Percentiles rank a stretch among this genome's conserved stretches.
Conservation (phyloP, 495 filamentous ascomycete genomes). For the Hypoxylon crocopeplum region DNA sequence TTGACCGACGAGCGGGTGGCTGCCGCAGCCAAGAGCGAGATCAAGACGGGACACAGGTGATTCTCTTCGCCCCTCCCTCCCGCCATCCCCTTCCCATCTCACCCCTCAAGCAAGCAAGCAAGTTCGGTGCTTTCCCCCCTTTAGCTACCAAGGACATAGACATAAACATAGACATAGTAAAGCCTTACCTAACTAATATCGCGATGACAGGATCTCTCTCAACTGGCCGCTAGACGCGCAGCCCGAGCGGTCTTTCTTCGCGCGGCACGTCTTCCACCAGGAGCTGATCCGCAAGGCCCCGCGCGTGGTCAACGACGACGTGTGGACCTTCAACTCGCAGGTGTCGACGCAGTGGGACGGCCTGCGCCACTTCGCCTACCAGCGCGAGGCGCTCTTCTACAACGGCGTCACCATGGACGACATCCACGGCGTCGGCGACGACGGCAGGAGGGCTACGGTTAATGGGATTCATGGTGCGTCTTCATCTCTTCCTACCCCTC, state of each 20-base stretch:
- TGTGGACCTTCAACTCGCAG: conserved; percentile 69
- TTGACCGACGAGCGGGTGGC: conserved; percentile 53
- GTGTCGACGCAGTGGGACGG: conserved; percentile 54
- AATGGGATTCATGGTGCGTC: conserved; percentile 59
- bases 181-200: not conserved
- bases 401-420: conserved; percentile 66
- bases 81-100: not conserved
- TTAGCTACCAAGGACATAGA: too few species aligned
- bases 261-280: conserved; percentile 49
- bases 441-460: conserved; percentile 44
- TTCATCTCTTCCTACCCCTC: not conserved
- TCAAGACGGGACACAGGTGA: conserved; percentile 55
- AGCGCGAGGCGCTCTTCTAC: conserved; percentile 62
- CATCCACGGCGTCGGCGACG: conserved; percentile 51
- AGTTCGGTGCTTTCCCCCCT: too few species aligned
- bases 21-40: conserved; percentile 55
- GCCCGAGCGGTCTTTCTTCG: conserved; percentile 44
- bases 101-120: too few species aligned
- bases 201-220: conserved; percentile 47
- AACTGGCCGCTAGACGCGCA: conserved; percentile 56
- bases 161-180: too few species aligned
- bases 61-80: not conserved
- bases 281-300: conserved; percentile 46
- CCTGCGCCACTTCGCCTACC: conserved; percentile 58
- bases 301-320: conserved; percentile 62